phyloP scores from a whole-genome alignment of 371 early-diverging fungal species.

The Lichtheimia ramosa region DNA sequence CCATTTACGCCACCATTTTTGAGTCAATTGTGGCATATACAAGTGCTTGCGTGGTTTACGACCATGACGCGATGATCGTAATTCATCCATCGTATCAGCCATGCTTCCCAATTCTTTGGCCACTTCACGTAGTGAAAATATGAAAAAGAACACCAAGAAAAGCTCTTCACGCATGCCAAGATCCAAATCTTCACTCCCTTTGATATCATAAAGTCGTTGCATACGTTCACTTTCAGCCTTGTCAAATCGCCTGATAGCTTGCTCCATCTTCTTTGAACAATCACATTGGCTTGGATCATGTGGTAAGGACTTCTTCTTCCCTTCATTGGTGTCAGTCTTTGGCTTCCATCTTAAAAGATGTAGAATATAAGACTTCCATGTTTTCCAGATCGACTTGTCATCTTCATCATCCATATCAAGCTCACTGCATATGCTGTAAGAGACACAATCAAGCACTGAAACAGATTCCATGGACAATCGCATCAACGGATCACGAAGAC shows the following conservation, averaged over 20 bases:
- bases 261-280: conserved; percentile 31
- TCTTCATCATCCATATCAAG: conserved; percentile 48
- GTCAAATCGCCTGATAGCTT: conserved; percentile 40
- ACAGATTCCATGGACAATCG: conserved; percentile 50
- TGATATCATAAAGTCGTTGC: conserved; percentile 37
- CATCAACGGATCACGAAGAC: conserved; percentile 56
- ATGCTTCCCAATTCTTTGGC: conserved; percentile 55
- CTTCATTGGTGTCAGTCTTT: conserved; percentile 8
- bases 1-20: conserved; percentile 59
- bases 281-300: conserved; percentile 22
- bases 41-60: conserved; percentile 37
- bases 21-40: conserved; percentile 58
- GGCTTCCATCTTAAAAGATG: conserved; percentile 24
- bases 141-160: conserved; percentile 65
- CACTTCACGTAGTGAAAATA: conserved; percentile 61
- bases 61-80: conserved; percentile 25
- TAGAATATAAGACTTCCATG: conserved; percentile 34
- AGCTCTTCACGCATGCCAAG: conserved; percentile 59
- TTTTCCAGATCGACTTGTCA: conserved; percentile 36
- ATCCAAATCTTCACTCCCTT: conserved; percentile 42
- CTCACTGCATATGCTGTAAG: conserved; percentile 41
- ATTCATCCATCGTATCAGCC: conserved; percentile 41
- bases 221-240: conserved; percentile 47
- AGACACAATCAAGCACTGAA: conserved; percentile 46
- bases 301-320: background rate